Conservation (phyloP, 2,329 filamentous ascomycete species). For the Hypomyces perniciosus region DNA sequence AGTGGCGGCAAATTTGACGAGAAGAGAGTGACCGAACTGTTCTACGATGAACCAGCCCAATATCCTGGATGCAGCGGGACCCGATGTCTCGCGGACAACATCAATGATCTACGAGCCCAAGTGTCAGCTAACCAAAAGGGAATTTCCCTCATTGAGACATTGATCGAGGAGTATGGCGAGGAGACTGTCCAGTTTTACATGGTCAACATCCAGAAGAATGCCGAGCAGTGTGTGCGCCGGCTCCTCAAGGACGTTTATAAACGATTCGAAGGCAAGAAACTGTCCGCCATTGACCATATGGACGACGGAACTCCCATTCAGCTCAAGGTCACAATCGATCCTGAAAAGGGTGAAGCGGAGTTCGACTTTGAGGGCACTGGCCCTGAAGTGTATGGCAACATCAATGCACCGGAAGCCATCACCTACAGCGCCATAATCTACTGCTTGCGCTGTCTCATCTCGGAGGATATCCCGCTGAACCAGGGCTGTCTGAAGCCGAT, state of each 20-base stretch:
- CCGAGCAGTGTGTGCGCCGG: constrained; percentile 66
- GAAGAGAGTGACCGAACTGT: constrained; percentile 63
- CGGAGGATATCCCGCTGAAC: constrained; percentile 75
- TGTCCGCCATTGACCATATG: constrained; percentile 73
- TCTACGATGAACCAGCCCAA: constrained; percentile 67
- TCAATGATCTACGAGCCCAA: constrained; percentile 78
- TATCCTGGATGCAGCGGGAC: constrained; percentile 74
- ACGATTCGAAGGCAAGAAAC: constrained; percentile 62
- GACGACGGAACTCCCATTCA: constrained; percentile 75
- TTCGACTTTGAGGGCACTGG: constrained; percentile 80
- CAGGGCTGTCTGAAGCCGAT: constrained; percentile 76
- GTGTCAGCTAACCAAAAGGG: constrained; percentile 81
- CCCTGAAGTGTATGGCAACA: constrained; percentile 72
- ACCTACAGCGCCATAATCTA: constrained; percentile 86
- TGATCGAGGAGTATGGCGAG: constrained; percentile 74
- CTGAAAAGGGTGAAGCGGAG: constrained; percentile 66
- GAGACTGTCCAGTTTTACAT: constrained; percentile 80
- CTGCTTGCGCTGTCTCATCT: constrained; percentile 72
- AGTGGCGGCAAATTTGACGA: constrained; percentile 74
- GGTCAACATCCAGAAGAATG: constrained; percentile 73
- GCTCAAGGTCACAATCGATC: constrained; percentile 68
- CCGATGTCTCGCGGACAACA: constrained; percentile 70
- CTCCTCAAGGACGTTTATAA: constrained; percentile 66
- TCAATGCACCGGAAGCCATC: constrained; percentile 76
- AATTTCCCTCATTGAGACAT: constrained; percentile 68